phyloP scores from a whole-genome alignment of 768 basidiomycete species.

The Tricholoma matsutake region DNA sequence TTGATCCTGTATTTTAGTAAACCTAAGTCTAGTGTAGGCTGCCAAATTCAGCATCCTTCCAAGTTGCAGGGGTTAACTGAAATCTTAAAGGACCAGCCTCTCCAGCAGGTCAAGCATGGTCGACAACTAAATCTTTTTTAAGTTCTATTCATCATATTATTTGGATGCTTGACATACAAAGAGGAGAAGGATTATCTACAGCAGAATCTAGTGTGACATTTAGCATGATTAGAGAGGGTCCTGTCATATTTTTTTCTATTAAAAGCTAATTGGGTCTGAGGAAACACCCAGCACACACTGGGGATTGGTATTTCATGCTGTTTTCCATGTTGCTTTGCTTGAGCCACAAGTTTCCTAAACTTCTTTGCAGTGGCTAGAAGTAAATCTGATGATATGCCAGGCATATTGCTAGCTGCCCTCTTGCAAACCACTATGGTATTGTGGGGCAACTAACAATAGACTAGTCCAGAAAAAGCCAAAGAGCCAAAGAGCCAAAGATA shows the following conservation, averaged over 20 bases:
- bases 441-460: background rate
- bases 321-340: background rate
- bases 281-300: too few relatives aligned
- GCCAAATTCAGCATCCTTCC: too few relatives aligned
- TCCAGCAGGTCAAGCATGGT: slow-evolving; percentile 1
- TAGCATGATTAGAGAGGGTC: background rate
- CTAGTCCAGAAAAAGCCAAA: background rate
- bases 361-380: background rate
- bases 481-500: background rate
- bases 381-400: background rate
- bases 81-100: background rate
- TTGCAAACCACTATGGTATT: background rate
- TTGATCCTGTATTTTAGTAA: too few relatives aligned
- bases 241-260: too few relatives aligned
- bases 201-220: background rate
- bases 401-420: background rate
- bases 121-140: background rate
- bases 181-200: background rate
- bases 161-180: background rate
- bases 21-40: too few relatives aligned
- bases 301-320: background rate
- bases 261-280: too few relatives aligned
- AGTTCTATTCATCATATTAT: background rate
- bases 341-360: background rate
- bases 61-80: background rate